Percentiles rank a stretch among this genome's conserved stretches.
Evolutionary conservation across 345 rosid species (phyloP).

Genomic region (Eutrema heterophyllum): DNA sequence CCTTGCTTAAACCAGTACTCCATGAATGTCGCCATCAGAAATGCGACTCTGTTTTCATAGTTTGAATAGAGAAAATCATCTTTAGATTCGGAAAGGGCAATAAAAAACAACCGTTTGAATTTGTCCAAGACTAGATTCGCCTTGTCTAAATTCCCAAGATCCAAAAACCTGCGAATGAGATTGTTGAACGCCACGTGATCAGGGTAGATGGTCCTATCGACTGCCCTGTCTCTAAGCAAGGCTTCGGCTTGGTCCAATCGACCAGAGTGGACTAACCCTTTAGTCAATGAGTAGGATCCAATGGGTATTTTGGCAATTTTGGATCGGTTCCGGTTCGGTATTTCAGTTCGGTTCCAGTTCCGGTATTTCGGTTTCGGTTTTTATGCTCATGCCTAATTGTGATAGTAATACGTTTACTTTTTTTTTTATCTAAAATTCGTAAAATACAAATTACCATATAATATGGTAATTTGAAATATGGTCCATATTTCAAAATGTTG

Average conservation of each 20-base stretch:
- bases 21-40: background rate
- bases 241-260: background rate
- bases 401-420: too few relatives aligned
- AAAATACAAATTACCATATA: too few relatives aligned
- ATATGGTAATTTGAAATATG: too few relatives aligned
- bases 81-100: background rate
- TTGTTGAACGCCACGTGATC: background rate
- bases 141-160: background rate
- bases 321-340: too few relatives aligned
- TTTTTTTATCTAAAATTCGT: too few relatives aligned
- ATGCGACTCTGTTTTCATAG: background rate
- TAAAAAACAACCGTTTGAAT: background rate
- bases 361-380: too few relatives aligned
- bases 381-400: too few relatives aligned
- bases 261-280: background rate
- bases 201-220: background rate
- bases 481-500: too few relatives aligned
- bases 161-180: background rate
- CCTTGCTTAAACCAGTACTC: constrained; percentile 1
- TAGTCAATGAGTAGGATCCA: too few relatives aligned
- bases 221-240: background rate
- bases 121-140: background rate
- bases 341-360: too few relatives aligned
- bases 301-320: too few relatives aligned
- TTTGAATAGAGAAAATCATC: too few relatives aligned